Percentiles rank a stretch among this genome's conserved stretches.
Conservation (phyloP, 2,329 filamentous ascomycete species). For the Bimuria novae-zelandiae region DNA sequence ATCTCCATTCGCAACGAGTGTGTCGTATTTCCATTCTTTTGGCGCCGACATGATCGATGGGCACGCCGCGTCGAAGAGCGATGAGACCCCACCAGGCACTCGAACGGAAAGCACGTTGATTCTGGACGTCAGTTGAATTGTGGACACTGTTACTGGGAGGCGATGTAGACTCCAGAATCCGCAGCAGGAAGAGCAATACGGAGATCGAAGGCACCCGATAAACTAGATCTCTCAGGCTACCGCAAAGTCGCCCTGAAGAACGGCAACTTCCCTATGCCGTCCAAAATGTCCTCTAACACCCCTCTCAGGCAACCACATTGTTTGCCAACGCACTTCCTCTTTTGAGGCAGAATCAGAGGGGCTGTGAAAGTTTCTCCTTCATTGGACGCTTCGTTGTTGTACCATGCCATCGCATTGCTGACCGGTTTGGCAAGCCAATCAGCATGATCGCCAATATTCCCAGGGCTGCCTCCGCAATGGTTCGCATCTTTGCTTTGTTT, state of each 20-base stretch:
- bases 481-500: slow-evolving; percentile 4
- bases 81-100: background rate
- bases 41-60: slow-evolving; percentile 59
- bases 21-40: slow-evolving; percentile 70
- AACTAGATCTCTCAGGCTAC: too few relatives aligned
- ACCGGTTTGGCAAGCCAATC: slow-evolving; percentile 8
- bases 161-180: too few relatives aligned
- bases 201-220: too few relatives aligned
- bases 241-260: too few relatives aligned
- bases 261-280: too few relatives aligned
- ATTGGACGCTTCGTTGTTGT: slow-evolving; percentile 9
- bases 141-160: too few relatives aligned
- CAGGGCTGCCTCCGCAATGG: background rate
- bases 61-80: background rate
- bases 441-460: background rate
- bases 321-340: slow-evolving; percentile 2
- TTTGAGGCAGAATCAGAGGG: background rate
- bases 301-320: background rate
- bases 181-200: too few relatives aligned
- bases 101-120: too few relatives aligned
- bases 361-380: background rate
- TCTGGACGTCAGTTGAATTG: too few relatives aligned
- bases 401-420: background rate
- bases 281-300: background rate
- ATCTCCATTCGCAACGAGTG: slow-evolving; percentile 53